Conservation (phyloP, 768 basidiomycete species). For the Russula dissimulans region DNA sequence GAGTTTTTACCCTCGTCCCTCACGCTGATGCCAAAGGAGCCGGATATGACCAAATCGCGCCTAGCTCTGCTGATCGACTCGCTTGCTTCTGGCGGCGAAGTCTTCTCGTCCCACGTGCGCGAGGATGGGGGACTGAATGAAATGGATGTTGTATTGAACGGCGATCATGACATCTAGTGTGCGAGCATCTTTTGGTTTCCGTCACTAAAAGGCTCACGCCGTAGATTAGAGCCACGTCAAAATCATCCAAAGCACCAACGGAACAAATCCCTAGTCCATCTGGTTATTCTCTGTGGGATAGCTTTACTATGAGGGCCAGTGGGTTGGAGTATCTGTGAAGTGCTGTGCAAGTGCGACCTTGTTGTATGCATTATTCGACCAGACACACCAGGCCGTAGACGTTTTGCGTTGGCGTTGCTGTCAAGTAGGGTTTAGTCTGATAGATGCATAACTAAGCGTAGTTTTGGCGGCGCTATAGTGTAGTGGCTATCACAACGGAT, state of each 20-base stretch:
- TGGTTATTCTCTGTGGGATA: neutral
- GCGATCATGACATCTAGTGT: neutral
- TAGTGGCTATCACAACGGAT: constrained; percentile 19
- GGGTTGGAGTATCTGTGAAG: too few species aligned
- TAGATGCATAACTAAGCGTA: accelerated
- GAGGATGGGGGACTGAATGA: constrained; percentile 41
- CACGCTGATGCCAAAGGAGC: constrained; percentile 36
- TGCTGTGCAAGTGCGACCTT: too few species aligned
- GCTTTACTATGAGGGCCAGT: neutral
- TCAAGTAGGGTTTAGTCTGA: neutral
- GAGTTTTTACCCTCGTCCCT: neutral
- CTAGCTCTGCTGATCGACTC: constrained; percentile 75
- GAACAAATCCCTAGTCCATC: neutral
- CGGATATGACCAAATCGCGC: constrained; percentile 57
- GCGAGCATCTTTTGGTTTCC: neutral
- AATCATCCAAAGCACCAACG: neutral
- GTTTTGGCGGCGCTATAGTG: constrained; percentile 11
- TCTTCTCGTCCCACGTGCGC: constrained; percentile 37
- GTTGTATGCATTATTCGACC: too few species aligned
- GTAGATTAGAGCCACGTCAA: neutral
- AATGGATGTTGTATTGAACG: constrained; percentile 63
- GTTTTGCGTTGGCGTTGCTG: too few species aligned
- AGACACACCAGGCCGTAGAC: too few species aligned
- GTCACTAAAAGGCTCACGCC: neutral
- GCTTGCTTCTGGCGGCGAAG: constrained; percentile 67